Percentiles rank a stretch among this genome's conserved stretches.
These are phyloP conservation scores for Citeromyces hawaiiensis DNA, from an alignment of 1,139 yeast genomes.

Conservation along the genomic window DNA sequence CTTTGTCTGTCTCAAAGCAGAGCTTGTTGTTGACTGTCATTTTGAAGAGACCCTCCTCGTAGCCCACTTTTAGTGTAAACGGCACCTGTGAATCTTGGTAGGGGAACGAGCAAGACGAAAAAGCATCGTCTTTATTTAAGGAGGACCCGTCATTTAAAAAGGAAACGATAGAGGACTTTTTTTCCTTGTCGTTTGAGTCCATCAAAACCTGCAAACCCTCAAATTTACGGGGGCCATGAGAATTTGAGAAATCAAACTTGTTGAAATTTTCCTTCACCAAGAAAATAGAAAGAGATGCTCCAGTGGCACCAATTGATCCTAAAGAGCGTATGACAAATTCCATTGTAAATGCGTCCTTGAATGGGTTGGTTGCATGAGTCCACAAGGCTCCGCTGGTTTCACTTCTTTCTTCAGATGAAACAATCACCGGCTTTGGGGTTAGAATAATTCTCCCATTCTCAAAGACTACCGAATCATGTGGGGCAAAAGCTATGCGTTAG, in stretches of 20 bases:
- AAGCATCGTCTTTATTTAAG: slow-evolving; percentile 20
- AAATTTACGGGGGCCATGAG: slow-evolving; percentile 37
- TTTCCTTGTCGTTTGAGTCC: slow-evolving; percentile 10
- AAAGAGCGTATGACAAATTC: slow-evolving; percentile 50
- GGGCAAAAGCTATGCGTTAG: slow-evolving; percentile 1
- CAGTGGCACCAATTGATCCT: slow-evolving; percentile 28
- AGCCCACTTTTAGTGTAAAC: slow-evolving; percentile 48
- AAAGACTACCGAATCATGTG: slow-evolving; percentile 17
- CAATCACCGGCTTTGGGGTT: slow-evolving; percentile 22
- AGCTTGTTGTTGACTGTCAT: slow-evolving; percentile 59
- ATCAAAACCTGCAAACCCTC: slow-evolving; percentile 41
- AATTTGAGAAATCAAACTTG: slow-evolving; percentile 12
- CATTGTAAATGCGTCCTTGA: slow-evolving; percentile 29
- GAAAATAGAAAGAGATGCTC: slow-evolving; percentile 42
- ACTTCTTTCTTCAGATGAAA: slow-evolving; percentile 8
- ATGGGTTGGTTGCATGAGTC: slow-evolving; percentile 22
- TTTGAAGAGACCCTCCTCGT: slow-evolving; percentile 32
- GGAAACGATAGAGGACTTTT: slow-evolving; percentile 38
- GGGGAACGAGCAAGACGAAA: slow-evolving; percentile 44
- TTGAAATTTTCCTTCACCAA: slow-evolving; percentile 19
- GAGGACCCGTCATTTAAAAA: slow-evolving; percentile 41
- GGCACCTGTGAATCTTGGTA: slow-evolving; percentile 63
- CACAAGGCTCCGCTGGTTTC: slow-evolving; percentile 33
- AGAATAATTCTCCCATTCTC: slow-evolving; percentile 28
- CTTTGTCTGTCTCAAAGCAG: slow-evolving; percentile 49